Conservation (phyloP, 2,329 filamentous ascomycete species). For the Colletotrichum sidae region DNA sequence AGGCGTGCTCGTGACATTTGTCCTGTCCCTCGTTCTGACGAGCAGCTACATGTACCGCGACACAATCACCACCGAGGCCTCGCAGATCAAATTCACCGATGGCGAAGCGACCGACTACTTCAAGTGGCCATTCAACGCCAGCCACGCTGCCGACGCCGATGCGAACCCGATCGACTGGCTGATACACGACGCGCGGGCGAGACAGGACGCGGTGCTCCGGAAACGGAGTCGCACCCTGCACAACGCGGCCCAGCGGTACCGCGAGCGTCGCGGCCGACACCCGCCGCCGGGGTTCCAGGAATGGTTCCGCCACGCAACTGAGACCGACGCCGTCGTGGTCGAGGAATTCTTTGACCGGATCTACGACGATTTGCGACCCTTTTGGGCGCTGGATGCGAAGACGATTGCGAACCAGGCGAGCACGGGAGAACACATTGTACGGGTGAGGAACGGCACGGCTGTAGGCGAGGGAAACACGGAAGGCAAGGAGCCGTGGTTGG, state of each 20-base stretch:
- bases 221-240: slow-evolving; percentile 61
- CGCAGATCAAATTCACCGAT: slow-evolving; percentile 33
- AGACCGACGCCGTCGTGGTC: slow-evolving; percentile 65
- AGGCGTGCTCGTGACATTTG: slow-evolving; percentile 23
- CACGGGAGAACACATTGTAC: slow-evolving; percentile 59
- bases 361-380: slow-evolving; percentile 71
- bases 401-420: slow-evolving; percentile 53
- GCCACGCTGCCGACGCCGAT: slow-evolving; percentile 41
- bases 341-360: slow-evolving; percentile 75
- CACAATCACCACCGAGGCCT: slow-evolving; percentile 27
- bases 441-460: slow-evolving; percentile 60
- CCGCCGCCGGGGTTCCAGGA: slow-evolving; percentile 73
- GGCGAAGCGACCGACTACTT: slow-evolving; percentile 38
- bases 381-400: slow-evolving; percentile 65
- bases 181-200: slow-evolving; percentile 57
- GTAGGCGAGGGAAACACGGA: slow-evolving; percentile 51
- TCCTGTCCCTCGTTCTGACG: slow-evolving; percentile 29
- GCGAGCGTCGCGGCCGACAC: slow-evolving; percentile 66
- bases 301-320: slow-evolving; percentile 67
- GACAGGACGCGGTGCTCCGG: slow-evolving; percentile 55
- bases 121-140: slow-evolving; percentile 35
- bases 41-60: slow-evolving; percentile 38
- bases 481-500: slow-evolving; percentile 56
- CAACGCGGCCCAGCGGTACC: slow-evolving; percentile 66
- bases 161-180: slow-evolving; percentile 64